Evolutionary conservation across 2,329 filamentous ascomycete species (phyloP).

Genomic region (Nannizziopsis barbatae): DNA sequence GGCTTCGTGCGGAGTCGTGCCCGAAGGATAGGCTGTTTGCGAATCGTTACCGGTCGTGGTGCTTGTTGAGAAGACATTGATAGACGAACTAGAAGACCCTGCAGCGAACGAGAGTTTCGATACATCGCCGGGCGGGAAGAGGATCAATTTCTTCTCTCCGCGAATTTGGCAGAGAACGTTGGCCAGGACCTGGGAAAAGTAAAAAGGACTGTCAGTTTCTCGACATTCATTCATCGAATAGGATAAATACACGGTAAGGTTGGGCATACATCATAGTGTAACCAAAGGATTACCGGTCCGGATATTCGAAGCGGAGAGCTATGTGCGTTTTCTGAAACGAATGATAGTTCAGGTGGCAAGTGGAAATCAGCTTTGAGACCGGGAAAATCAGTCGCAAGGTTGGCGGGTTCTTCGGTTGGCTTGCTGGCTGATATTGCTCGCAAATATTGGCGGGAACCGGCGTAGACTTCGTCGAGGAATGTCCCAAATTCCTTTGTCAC

Average conservation of each 20-base stretch:
- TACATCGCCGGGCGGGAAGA: constrained; percentile 72
- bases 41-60: constrained; percentile 16
- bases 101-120: constrained; percentile 57
- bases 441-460: constrained; percentile 60
- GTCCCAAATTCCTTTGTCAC: constrained; percentile 53
- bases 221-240: neutral
- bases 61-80: constrained; percentile 59
- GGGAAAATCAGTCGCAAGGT: constrained; percentile 60
- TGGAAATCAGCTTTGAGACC: constrained; percentile 56
- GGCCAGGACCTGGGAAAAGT: constrained; percentile 56
- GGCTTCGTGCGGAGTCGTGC: constrained; percentile 56
- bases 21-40: constrained; percentile 47
- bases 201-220: neutral
- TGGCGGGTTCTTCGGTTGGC: constrained; percentile 59
- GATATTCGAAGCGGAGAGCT: constrained; percentile 72
- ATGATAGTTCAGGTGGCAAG: constrained; percentile 51
- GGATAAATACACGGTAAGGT: constrained; percentile 12
- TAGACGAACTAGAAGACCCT: constrained; percentile 66
- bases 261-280: constrained; percentile 63
- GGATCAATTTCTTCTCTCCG: constrained; percentile 59
- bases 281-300: constrained; percentile 73
- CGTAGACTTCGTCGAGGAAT: constrained; percentile 52
- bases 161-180: constrained; percentile 73
- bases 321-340: constrained; percentile 54
- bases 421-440: constrained; percentile 60